These are phyloP conservation scores for Spiraea crenata DNA, from an alignment of 331 rosid genomes.

Conservation along the genomic window DNA sequence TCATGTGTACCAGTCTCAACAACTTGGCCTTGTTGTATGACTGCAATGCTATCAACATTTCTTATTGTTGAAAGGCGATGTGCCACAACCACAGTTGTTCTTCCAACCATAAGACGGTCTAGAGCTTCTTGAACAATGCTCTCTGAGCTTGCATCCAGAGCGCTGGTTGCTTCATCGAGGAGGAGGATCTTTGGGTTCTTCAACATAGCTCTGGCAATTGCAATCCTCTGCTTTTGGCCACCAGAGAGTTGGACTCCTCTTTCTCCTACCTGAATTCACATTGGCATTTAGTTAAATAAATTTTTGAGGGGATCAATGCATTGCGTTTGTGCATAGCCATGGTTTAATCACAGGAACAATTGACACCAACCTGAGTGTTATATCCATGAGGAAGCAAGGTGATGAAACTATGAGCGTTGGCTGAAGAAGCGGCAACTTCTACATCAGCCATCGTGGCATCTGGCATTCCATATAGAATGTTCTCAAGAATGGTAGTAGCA, in stretches of 20 bases:
- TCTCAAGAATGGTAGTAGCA: slow-evolving; percentile 96
- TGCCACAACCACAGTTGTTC: slow-evolving; percentile 92
- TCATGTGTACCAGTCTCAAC: slow-evolving; percentile 98
- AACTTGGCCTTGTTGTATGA: slow-evolving; percentile 91
- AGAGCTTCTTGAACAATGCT: slow-evolving; percentile 98
- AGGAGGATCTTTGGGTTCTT: slow-evolving; percentile 91
- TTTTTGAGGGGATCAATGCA: neutral
- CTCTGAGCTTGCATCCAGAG: slow-evolving; percentile 93
- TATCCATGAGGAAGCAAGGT: slow-evolving; percentile 90
- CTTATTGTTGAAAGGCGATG: slow-evolving; percentile 91
- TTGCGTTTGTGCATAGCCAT: neutral
- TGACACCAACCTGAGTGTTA: slow-evolving; percentile 71
- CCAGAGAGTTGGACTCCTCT: slow-evolving; percentile 96
- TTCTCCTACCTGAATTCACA: slow-evolving; percentile 74
- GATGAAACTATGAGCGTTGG: slow-evolving; percentile 95
- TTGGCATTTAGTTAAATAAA: neutral
- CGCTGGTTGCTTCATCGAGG: slow-evolving; percentile 96
- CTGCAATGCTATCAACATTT: slow-evolving; percentile 93
- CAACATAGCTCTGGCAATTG: slow-evolving; percentile 96
- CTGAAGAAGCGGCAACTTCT: slow-evolving; percentile 84
- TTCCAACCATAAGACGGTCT: slow-evolving; percentile 91
- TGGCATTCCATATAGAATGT: slow-evolving; percentile 86
- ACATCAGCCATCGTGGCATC: slow-evolving; percentile 87
- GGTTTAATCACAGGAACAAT: neutral
- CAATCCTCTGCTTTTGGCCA: slow-evolving; percentile 96